These are phyloP conservation scores for Colletotrichum sp. DNA, from an alignment of 2,329 filamentous ascomycete genomes.

Conservation along the genomic window DNA sequence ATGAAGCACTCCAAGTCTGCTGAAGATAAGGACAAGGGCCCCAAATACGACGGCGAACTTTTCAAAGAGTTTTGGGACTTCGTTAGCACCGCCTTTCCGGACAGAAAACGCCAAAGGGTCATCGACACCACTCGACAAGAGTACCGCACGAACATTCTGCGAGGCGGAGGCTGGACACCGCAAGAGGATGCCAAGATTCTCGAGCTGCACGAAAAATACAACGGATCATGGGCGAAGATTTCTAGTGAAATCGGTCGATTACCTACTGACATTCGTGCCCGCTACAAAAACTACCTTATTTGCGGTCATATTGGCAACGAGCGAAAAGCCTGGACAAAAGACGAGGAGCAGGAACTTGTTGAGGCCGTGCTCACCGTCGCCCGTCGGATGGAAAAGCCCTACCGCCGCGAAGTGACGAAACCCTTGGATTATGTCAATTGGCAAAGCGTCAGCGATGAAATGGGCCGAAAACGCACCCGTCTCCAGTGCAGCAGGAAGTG, in stretches of 20 bases:
- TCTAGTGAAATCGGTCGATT: conserved; percentile 67
- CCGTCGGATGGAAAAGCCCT: conserved; percentile 45
- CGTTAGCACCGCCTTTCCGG: conserved; percentile 53
- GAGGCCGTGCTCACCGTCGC: conserved; percentile 59
- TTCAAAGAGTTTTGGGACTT: conserved; percentile 54
- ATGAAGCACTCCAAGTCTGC: conserved; percentile 22
- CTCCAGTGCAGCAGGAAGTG: conserved; percentile 75
- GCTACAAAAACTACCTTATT: conserved; percentile 71
- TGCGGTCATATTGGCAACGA: conserved; percentile 55
- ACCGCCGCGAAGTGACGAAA: not conserved
- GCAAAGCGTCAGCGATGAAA: conserved; percentile 65
- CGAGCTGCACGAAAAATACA: conserved; percentile 49
- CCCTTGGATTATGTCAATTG: conserved; percentile 60
- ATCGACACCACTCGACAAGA: conserved; percentile 63
- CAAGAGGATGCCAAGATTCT: conserved; percentile 63
- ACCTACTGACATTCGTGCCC: conserved; percentile 70
- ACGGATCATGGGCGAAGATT: conserved; percentile 67
- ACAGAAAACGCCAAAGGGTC: conserved; percentile 57
- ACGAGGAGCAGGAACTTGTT: conserved; percentile 62
- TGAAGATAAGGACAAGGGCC: conserved; percentile 34
- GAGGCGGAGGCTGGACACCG: conserved; percentile 60
- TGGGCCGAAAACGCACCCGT: conserved; percentile 66
- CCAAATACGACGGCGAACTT: conserved; percentile 31
- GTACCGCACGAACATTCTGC: conserved; percentile 69
- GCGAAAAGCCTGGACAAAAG: conserved; percentile 62